Evolutionary conservation across 306 rosid species (phyloP).

Genomic region (Echinosophora koreensis): DNA sequence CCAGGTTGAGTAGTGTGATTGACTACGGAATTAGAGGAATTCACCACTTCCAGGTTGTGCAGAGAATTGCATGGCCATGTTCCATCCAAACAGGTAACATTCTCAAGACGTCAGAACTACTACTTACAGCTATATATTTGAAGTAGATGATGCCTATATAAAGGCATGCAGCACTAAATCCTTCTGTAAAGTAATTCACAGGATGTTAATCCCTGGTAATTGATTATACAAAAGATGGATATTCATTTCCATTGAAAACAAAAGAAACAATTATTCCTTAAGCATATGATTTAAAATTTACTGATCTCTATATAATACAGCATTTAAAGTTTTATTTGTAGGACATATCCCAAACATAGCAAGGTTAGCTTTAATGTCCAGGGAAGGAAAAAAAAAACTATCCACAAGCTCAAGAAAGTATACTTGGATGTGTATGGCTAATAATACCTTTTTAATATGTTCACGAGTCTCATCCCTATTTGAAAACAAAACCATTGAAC

Average conservation of each 20-base stretch:
- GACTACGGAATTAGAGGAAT: neutral
- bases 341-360: constrained; percentile 22
- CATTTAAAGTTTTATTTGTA: constrained; percentile 4
- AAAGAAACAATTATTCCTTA: constrained; percentile 10
- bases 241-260: constrained; percentile 20
- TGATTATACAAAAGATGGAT: neutral
- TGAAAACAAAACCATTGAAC: constrained; percentile 92
- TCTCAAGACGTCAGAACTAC: constrained; percentile 10
- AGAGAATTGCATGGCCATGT: constrained; percentile 11
- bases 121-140: neutral
- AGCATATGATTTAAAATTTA: constrained; percentile 23
- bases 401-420: constrained; percentile 14
- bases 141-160: neutral
- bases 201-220: neutral
- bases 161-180: constrained; percentile 16
- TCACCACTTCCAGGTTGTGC: neutral
- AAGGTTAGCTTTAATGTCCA: neutral
- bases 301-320: neutral
- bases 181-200: neutral
- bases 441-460: constrained; percentile 70
- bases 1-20: constrained; percentile 7
- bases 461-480: constrained; percentile 82
- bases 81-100: constrained; percentile 9
- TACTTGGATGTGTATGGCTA: neutral
- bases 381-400: neutral